Percentiles rank a stretch among this genome's conserved stretches.
Evolutionary conservation across 2,329 filamentous ascomycete genomes (phyloP).

Genomic region (Gnomoniopsis smithogilvyi): DNA sequence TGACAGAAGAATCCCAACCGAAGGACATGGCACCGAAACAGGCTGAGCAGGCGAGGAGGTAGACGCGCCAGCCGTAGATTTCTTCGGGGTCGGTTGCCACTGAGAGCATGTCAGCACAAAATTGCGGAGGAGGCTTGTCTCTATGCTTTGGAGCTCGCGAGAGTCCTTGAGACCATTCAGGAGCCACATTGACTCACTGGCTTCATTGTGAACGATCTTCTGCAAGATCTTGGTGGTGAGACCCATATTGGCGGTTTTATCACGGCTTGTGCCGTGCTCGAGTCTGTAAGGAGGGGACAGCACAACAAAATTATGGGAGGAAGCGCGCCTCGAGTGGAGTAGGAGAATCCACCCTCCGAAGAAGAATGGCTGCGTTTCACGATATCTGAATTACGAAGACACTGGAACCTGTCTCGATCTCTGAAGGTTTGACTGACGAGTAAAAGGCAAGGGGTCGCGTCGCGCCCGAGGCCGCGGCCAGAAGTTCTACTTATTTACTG

Average conservation of each 20-base stretch:
- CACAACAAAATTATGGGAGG: background rate
- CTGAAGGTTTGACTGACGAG: background rate
- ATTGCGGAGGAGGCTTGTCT: background rate
- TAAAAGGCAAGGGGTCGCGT: background rate
- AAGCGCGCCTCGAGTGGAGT: background rate
- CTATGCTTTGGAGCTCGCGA: background rate
- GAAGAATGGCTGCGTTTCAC: background rate
- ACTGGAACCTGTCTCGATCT: background rate
- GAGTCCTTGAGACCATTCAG: background rate
- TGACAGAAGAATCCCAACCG: constrained; percentile 61
- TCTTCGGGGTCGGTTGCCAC: constrained; percentile 1
- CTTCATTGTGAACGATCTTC: constrained; percentile 7
- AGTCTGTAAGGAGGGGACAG: background rate
- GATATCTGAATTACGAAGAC: background rate
- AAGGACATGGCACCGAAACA: constrained; percentile 55
- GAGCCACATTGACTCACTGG: background rate
- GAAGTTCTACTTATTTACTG: background rate
- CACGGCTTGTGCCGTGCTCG: background rate
- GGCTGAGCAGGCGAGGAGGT: constrained; percentile 24
- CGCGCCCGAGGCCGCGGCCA: background rate
- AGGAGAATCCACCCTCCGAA: background rate
- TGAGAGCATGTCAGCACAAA: background rate
- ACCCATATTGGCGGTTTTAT: background rate
- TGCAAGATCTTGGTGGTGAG: constrained; percentile 4
- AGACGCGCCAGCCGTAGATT: background rate